Percentiles rank a stretch among this genome's conserved stretches.
These are phyloP conservation scores for Coix lacrymajobi DNA, from an alignment of 176 grass and related monocot genomes.

Conservation along the genomic window DNA sequence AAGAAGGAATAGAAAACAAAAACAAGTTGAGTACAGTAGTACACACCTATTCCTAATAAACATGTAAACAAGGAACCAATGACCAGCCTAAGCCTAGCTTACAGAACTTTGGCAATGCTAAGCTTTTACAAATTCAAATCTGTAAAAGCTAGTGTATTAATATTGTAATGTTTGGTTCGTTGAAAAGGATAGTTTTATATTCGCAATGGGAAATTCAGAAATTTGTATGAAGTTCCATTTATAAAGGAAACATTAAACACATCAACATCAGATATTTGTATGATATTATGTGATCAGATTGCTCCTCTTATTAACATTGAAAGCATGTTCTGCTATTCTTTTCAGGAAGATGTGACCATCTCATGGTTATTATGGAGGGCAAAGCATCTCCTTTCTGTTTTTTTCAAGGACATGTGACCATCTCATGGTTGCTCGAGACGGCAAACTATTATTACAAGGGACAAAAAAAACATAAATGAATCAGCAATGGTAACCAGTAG, in stretches of 20 bases:
- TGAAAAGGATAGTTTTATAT: not conserved
- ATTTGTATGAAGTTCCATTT: not conserved
- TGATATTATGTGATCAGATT: not conserved
- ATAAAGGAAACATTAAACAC: not conserved
- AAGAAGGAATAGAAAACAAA: not conserved
- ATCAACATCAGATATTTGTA: not conserved
- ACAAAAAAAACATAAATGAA: not conserved
- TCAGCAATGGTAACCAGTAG: not conserved
- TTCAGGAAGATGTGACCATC: not conserved
- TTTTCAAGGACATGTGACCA: not conserved
- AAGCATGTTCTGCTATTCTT: not conserved
- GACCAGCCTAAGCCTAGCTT: not conserved
- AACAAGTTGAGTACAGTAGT: not conserved
- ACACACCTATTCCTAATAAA: constrained; percentile 1
- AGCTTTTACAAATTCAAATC: not conserved
- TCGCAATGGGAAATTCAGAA: not conserved
- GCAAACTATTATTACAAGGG: not conserved
- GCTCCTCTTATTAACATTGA: not conserved
- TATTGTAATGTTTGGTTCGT: not conserved
- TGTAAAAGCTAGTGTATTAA: not conserved
- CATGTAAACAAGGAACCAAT: not conserved
- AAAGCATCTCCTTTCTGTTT: not conserved
- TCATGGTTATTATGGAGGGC: not conserved
- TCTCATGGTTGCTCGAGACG: not conserved
- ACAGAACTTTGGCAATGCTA: not conserved